phyloP scores from a whole-genome alignment of 2,329 filamentous ascomycete genomes.

The Tolypocladium ophioglossoides region DNA sequence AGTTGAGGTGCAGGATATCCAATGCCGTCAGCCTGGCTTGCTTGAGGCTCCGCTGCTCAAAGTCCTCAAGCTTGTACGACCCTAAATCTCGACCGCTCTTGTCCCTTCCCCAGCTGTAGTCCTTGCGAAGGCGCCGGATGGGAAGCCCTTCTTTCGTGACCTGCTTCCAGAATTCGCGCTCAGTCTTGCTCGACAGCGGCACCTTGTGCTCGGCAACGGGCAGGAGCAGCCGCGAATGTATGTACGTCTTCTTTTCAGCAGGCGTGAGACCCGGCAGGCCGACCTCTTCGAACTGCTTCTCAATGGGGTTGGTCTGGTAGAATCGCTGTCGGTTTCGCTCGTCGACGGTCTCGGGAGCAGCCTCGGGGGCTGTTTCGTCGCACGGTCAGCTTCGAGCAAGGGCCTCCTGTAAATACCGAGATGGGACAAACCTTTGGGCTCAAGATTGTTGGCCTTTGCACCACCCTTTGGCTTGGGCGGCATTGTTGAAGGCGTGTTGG shows the following conservation, averaged over 20 bases:
- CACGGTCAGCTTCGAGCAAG: neutral
- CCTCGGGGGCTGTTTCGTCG: constrained; percentile 16
- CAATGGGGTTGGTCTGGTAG: constrained; percentile 39
- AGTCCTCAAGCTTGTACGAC: constrained; percentile 35
- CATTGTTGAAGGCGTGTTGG: constrained; percentile 8
- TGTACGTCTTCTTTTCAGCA: constrained; percentile 38
- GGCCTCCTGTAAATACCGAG: neutral
- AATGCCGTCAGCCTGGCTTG: constrained; percentile 32
- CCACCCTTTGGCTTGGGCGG: constrained; percentile 12
- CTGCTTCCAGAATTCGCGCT: constrained; percentile 48
- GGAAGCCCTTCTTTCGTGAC: constrained; percentile 42
- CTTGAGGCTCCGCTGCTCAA: constrained; percentile 30
- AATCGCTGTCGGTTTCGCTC: constrained; percentile 36
- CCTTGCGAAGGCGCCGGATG: constrained; percentile 29
- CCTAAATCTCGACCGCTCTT: constrained; percentile 37
- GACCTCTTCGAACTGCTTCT: constrained; percentile 30
- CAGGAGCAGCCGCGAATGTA: constrained; percentile 34
- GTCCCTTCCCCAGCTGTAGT: constrained; percentile 40
- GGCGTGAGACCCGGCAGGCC: constrained; percentile 34
- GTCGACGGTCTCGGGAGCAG: constrained; percentile 33
- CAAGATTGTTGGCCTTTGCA: constrained; percentile 9
- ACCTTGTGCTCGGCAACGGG: constrained; percentile 26
- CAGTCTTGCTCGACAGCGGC: constrained; percentile 32
- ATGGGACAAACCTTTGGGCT: constrained; percentile 11
- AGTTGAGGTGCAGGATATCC: constrained; percentile 32